phyloP scores from a whole-genome alignment of 164 flowering plant genomes.

The Euptelea pleiosperma region DNA sequence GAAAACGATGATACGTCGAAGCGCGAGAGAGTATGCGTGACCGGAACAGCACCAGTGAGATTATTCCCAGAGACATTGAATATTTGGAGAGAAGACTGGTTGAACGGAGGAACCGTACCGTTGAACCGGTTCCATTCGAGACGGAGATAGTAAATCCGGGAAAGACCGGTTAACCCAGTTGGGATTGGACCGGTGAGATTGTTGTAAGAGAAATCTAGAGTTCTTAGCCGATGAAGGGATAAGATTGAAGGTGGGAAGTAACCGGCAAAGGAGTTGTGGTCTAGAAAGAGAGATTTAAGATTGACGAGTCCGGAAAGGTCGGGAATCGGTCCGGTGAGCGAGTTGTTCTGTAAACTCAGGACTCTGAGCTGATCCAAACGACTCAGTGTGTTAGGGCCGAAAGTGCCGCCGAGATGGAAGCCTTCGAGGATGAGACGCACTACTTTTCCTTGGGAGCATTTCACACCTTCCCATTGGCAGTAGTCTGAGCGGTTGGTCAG shows the following conservation, averaged over 20 bases:
- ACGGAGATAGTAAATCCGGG: slow-evolving; percentile 49
- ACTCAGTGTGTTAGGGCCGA: slow-evolving; percentile 46
- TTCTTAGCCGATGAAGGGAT: slow-evolving; percentile 55
- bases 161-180: slow-evolving; percentile 27
- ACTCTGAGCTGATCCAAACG: slow-evolving; percentile 74
- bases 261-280: slow-evolving; percentile 68
- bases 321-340: slow-evolving; percentile 76
- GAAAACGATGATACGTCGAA: slow-evolving; percentile 44
- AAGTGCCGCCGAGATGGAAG: slow-evolving; percentile 44
- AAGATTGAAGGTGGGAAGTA: slow-evolving; percentile 61
- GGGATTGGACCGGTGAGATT: slow-evolving; percentile 60
- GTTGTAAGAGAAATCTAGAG: slow-evolving; percentile 69
- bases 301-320: slow-evolving; percentile 60
- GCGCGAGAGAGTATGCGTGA: slow-evolving; percentile 43
- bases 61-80: slow-evolving; percentile 72
- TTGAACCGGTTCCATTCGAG: slow-evolving; percentile 59
- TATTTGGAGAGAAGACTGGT: slow-evolving; percentile 54
- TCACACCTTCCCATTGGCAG: slow-evolving; percentile 72
- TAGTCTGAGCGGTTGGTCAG: slow-evolving; percentile 14
- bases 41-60: slow-evolving; percentile 67
- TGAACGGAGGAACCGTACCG: slow-evolving; percentile 74
- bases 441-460: slow-evolving; percentile 41
- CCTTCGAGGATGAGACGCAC: slow-evolving; percentile 51
- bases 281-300: slow-evolving; percentile 70
- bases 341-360: slow-evolving; percentile 66